Evolutionary conservation across 805 yeast species (phyloP), one percentile per base, ranked within the genome.

Genomic region (Nakazawaea populi): DNA sequence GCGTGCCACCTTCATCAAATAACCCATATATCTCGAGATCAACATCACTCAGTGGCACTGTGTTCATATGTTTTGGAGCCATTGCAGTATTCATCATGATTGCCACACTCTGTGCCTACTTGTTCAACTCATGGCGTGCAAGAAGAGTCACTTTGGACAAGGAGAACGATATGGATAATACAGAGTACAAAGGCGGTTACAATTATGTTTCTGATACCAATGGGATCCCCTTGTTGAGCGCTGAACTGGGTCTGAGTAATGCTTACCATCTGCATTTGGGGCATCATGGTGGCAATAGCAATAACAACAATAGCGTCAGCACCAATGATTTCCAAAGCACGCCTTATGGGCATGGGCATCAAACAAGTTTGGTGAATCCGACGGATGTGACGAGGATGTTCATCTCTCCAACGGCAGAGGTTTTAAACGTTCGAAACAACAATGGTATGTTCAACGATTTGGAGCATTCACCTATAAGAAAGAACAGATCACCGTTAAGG

Each of bases 401-500:
- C 65, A 79, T 87, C 48, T 87, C 94, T 3, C 96, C 96, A 35
- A 88, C 95, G 1, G 83, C 83, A 14, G 89, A 86, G 59, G 85
- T 83, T 14, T 77, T 83, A 34, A 42, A 51, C 12, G 44, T 42
- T 9, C 40, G 45, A 34, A 41, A 42, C 12, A 47, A 32, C 4
- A 29, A 18, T 32, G 12, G 36, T 28, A 18, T 18, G 24, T 29
- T 28, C 34, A 32, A 32, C 39, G 35, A 36, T 9, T 10, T 5
- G 36, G 35, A 29, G 14, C 42, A 24, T 40, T 40, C 31, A 9
- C 29, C 31, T 8, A 40, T 43, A 30, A 11, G 36, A 11, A 9
- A 8, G 6, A 37, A 37, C 14, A 37, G 40, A 4, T 37, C 40
- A 37, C 40, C 40, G n/a, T 37, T 37, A 18, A 37, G 40, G n/a